These are phyloP conservation scores for Exophiala bonariae DNA, from an alignment of 2,329 filamentous ascomycete genomes.

Conservation along the genomic window DNA sequence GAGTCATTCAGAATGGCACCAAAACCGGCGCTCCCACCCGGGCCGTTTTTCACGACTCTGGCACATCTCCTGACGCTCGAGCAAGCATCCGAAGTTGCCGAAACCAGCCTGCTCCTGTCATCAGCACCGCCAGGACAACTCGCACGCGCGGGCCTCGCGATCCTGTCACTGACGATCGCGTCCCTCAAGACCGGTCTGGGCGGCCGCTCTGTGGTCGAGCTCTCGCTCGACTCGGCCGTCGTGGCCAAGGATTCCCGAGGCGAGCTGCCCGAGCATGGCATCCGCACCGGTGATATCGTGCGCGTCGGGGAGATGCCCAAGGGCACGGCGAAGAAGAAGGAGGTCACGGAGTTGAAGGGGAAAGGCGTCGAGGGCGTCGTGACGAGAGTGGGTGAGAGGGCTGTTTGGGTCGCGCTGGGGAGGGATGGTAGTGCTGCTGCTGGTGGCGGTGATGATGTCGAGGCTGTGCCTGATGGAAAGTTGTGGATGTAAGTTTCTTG, in stretches of 20 bases:
- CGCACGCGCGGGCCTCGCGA: conserved; percentile 42
- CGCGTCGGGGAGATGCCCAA: conserved; percentile 42
- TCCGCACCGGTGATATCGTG: conserved; percentile 50
- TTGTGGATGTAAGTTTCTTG: conserved; percentile 61
- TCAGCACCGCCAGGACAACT: conserved; percentile 34
- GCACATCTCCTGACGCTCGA: conserved; percentile 43
- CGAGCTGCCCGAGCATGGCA: conserved; percentile 45
- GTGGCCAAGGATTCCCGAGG: conserved; percentile 38
- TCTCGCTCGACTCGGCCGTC: conserved; percentile 70
- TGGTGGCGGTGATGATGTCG: conserved; percentile 44
- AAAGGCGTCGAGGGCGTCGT: conserved; percentile 47
- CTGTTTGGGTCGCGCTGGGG: conserved; percentile 47
- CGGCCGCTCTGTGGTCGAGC: conserved; percentile 85
- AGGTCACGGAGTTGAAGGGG: conserved; percentile 30
- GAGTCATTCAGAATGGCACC: not conserved
- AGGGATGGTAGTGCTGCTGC: conserved; percentile 34
- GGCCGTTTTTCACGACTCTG: conserved; percentile 44
- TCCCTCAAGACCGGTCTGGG: conserved; percentile 85
- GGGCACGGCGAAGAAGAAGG: conserved; percentile 34
- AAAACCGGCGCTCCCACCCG: conserved; percentile 33
- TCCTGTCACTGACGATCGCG: conserved; percentile 53
- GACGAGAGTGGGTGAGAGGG: conserved; percentile 43
- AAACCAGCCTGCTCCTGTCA: conserved; percentile 40
- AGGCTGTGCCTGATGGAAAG: conserved; percentile 56
- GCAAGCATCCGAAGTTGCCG: conserved; percentile 45